These are phyloP conservation scores for Viscum album DNA, from an alignment of 177 flowering plant species.

Conservation along the genomic window DNA sequence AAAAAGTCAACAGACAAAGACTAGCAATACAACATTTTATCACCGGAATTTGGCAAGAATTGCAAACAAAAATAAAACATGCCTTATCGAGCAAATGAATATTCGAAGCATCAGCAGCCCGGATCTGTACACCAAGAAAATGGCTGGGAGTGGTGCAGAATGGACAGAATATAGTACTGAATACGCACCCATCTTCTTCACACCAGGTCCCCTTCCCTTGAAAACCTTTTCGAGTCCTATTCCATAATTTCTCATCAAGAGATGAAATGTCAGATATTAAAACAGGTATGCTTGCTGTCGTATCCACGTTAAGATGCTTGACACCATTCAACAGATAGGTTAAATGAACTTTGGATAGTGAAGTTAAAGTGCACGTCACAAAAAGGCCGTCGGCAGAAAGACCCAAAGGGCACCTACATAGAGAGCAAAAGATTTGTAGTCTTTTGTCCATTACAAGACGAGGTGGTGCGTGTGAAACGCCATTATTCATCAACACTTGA, in stretches of 20 bases:
- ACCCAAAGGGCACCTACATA: constrained; percentile 59
- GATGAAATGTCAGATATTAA: constrained; percentile 41
- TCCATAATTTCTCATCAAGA: constrained; percentile 35
- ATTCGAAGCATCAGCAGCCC: constrained; percentile 68
- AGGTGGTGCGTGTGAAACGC: constrained; percentile 16
- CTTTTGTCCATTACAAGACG: constrained; percentile 25
- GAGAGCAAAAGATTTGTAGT: constrained; percentile 45
- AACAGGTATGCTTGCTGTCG: constrained; percentile 26
- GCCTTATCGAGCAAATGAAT: constrained; percentile 62
- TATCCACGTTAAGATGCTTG: constrained; percentile 15
- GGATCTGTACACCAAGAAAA: constrained; percentile 58
- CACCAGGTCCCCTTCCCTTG: constrained; percentile 55
- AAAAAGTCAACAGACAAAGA: neutral
- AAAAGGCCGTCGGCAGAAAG: constrained; percentile 42
- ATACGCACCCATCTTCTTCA: constrained; percentile 87
- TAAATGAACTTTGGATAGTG: constrained; percentile 49
- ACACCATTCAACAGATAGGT: constrained; percentile 28
- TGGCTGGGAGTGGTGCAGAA: constrained; percentile 37
- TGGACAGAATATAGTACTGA: constrained; percentile 53
- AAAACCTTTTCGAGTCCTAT: constrained; percentile 17
- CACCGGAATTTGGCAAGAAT: neutral
- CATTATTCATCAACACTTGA: constrained; percentile 9
- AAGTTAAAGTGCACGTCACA: constrained; percentile 38
- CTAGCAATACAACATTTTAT: neutral
- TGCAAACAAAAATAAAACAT: neutral